Evolutionary conservation across 148 eudicot genomes (phyloP).

Genomic region (Linanthus parryae): DNA sequence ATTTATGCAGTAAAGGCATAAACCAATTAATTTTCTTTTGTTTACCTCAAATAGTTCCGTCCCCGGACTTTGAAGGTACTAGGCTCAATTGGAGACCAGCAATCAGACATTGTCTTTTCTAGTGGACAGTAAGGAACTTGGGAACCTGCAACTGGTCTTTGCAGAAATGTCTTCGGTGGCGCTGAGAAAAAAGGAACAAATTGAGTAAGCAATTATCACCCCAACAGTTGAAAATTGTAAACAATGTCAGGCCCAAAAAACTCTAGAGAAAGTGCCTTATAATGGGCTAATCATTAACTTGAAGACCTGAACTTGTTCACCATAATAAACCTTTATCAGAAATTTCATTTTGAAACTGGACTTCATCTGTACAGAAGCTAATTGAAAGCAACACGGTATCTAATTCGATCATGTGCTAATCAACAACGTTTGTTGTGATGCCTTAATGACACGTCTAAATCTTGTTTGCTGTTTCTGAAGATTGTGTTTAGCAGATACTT

Average conservation of each 20-base stretch:
- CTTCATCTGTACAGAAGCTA: too few relatives aligned
- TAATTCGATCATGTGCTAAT: too few relatives aligned
- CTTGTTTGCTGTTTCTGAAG: too few relatives aligned
- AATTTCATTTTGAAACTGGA: too few relatives aligned
- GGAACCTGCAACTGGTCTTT: slow-evolving; percentile 84
- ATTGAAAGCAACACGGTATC: too few relatives aligned
- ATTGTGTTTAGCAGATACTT: too few relatives aligned
- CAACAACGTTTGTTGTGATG: too few relatives aligned
- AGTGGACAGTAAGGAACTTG: slow-evolving; percentile 74
- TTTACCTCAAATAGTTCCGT: slow-evolving; percentile 63
- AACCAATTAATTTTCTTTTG: background rate
- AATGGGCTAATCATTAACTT: background rate
- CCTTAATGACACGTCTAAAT: too few relatives aligned
- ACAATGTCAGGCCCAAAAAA: background rate
- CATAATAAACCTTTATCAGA: too few relatives aligned
- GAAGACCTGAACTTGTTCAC: background rate
- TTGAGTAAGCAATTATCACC: background rate
- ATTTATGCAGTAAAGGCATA: background rate
- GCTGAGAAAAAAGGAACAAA: slow-evolving; percentile 26
- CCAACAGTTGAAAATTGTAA: background rate
- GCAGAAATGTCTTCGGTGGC: slow-evolving; percentile 66
- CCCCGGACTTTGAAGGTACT: slow-evolving; percentile 81
- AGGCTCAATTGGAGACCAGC: slow-evolving; percentile 84
- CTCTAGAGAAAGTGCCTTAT: background rate
- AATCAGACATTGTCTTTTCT: slow-evolving; percentile 71